Base-by-base conservation (phyloP, 441 rosid species). In the Aleurites moluccanus region DNA sequence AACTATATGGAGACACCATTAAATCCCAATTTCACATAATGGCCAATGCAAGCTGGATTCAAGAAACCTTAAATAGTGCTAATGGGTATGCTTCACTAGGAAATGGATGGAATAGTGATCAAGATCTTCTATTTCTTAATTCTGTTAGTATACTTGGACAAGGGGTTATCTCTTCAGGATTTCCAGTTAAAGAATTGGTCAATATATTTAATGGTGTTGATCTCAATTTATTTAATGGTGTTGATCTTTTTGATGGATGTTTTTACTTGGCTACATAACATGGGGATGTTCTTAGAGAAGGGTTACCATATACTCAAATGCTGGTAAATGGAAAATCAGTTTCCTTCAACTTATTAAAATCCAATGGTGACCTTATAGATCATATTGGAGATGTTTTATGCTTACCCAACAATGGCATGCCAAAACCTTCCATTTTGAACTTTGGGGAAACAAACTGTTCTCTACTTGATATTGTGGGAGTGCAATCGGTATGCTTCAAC, bases 81-180 rank as follows among this genome's bases (percentile, higher is more conserved):
- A 52, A 73, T 42, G 86, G 83, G 52, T 35, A 79, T 72, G 82
- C 91, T 45, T 87, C 90, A 15, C n/a, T 85, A 7, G 86, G 81
- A 72, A 60, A 64, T 0, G 79, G 86, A 49, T 83, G 89, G 85
- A 87, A 73, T 50, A 30, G 45, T 13, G 77, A 38, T 28, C 76
- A 77, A 0, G 84, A 84, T 35, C 61, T 62, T 69, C 47, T 89
- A 18, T 65, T 91, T 73, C 80, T 85, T 16, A 89, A 75, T 23
- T 75, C 85, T 1, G 84, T 72, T 52, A 62, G 80, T 70, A 38
- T 88, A 59, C 0, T 49, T 42, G 79, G 72, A 73, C 81, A 35
- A 73, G 91, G 84, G 21, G 85, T 82, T 49, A 47, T 92, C 69
- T 88, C 80, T 0, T 33, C 88, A 60, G 94, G 90, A 68, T 85